These are phyloP conservation scores for Hippophae gyantsensis DNA, from an alignment of 306 rosid species.

Conservation along the genomic window DNA sequence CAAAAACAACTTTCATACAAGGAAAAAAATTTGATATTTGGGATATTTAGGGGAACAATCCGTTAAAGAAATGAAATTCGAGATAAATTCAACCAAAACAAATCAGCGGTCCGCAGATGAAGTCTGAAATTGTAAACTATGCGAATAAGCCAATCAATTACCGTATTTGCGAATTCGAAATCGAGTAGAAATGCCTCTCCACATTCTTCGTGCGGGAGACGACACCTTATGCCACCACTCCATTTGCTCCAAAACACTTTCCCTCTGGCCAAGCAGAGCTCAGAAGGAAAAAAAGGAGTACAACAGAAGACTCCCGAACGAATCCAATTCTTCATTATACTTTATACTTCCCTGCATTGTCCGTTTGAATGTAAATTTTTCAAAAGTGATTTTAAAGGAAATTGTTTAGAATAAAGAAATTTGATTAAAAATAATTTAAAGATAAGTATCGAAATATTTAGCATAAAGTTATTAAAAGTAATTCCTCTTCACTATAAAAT, in stretches of 20 bases:
- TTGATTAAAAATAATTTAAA: too few relatives aligned
- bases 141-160: conserved; percentile 4
- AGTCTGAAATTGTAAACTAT: neutral
- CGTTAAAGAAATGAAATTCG: neutral
- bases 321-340: neutral
- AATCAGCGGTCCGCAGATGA: neutral
- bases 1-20: too few relatives aligned
- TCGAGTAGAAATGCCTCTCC: conserved; percentile 34
- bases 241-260: conserved; percentile 22
- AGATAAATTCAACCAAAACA: too few relatives aligned
- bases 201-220: conserved; percentile 28
- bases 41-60: too few relatives aligned
- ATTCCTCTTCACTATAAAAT: too few relatives aligned
- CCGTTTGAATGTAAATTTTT: too few relatives aligned
- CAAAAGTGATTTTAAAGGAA: too few relatives aligned
- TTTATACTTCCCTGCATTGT: too few relatives aligned
- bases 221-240: conserved; percentile 44
- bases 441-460: too few relatives aligned
- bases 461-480: too few relatives aligned
- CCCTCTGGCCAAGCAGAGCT: conserved; percentile 2
- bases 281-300: neutral
- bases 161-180: conserved; percentile 46
- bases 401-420: too few relatives aligned
- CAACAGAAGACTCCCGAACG: neutral
- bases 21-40: too few relatives aligned